A percentile compares a stretch with the other conserved stretches of the same genome.
phyloP scores from a whole-genome alignment of 2,329 filamentous ascomycete genomes.

The Penicillium sp. region DNA sequence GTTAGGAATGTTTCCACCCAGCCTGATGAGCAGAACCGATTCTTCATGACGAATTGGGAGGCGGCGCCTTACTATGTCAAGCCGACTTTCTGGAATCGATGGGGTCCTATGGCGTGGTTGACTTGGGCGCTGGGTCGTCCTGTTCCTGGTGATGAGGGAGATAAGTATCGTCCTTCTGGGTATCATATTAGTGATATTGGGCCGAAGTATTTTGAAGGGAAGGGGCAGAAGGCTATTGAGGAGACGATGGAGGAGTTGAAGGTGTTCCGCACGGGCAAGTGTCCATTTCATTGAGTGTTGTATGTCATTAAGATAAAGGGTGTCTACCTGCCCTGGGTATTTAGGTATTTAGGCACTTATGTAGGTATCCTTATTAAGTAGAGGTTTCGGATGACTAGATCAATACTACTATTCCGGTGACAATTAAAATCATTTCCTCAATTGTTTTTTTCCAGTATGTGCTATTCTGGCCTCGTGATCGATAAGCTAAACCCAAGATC shows the following conservation, averaged over 20 bases:
- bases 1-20: slow-evolving; percentile 44
- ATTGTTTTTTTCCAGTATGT: slow-evolving; percentile 38
- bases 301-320: background rate
- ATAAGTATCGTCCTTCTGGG: slow-evolving; percentile 52
- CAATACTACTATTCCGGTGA: background rate
- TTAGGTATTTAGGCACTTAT: too few relatives aligned
- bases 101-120: slow-evolving; percentile 59
- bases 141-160: slow-evolving; percentile 50
- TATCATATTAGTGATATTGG: slow-evolving; percentile 60
- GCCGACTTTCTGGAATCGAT: slow-evolving; percentile 62
- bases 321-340: background rate
- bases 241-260: slow-evolving; percentile 47
- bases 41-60: slow-evolving; percentile 55
- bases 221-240: slow-evolving; percentile 42
- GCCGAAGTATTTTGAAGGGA: slow-evolving; percentile 56
- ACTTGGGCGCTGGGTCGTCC: slow-evolving; percentile 48
- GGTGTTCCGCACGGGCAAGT: slow-evolving; percentile 45
- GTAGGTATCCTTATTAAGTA: background rate
- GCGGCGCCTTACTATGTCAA: slow-evolving; percentile 67
- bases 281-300: slow-evolving; percentile 46
- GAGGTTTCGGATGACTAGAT: background rate
- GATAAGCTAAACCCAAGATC: slow-evolving; percentile 14
- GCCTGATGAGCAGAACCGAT: slow-evolving; percentile 57
- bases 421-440: slow-evolving; percentile 18
- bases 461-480: slow-evolving; percentile 28